Percentiles rank a stretch among this genome's conserved stretches.
phyloP scores from a whole-genome alignment of 441 rosid species.

The Rhodomyrtus psidioides region DNA sequence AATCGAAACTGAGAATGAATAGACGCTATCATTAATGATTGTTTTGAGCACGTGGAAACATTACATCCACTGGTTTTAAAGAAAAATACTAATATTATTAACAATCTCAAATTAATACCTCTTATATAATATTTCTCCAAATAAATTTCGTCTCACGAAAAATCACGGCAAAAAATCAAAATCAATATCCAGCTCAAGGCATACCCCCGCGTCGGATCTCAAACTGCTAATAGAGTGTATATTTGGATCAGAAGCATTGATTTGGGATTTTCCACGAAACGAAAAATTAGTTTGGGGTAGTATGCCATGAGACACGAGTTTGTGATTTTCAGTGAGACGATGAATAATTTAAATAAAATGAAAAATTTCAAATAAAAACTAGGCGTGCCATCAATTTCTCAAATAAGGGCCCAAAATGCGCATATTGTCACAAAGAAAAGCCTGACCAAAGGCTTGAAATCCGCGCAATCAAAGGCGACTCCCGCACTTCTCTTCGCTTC shows the following conservation, averaged over 20 bases:
- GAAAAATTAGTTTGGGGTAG: background rate
- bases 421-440: no score
- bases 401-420: no score
- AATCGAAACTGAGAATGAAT: background rate
- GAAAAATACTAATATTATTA: background rate
- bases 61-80: no score
- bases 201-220: background rate
- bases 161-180: background rate
- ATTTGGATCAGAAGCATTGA: accelerated
- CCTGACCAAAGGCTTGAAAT: background rate
- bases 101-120: background rate
- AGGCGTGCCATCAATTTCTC: no score
- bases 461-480: slow-evolving; percentile 34
- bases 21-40: background rate
- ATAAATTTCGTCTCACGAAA: background rate
- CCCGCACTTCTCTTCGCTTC: slow-evolving; percentile 43
- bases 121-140: background rate
- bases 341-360: background rate
- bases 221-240: background rate
- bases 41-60: background rate
- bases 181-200: background rate
- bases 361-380: accelerated
- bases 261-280: background rate
- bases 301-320: background rate
- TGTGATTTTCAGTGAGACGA: background rate